Conservation (phyloP, 2,329 filamentous ascomycete species). For the Alternaria solani region DNA sequence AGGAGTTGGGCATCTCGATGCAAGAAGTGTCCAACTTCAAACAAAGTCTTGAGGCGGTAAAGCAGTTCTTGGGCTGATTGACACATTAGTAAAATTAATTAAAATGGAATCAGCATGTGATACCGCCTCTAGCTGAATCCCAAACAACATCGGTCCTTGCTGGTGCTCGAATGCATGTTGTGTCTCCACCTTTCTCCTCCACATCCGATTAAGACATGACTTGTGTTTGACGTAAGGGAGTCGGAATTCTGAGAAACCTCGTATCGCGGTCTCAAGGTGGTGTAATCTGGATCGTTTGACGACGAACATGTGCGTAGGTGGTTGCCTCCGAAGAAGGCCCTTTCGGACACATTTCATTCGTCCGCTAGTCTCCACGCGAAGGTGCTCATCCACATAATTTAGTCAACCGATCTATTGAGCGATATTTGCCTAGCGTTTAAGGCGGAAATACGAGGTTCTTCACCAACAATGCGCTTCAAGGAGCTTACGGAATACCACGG, state of each 20-base stretch:
- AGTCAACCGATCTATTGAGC: neutral
- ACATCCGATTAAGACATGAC: neutral
- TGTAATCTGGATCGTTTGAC: neutral
- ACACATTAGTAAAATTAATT: neutral
- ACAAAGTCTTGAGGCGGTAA: slow-evolving; percentile 5
- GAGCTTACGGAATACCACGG: neutral
- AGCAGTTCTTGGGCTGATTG: slow-evolving; percentile 2
- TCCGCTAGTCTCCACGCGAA: neutral
- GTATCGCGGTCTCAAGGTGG: neutral
- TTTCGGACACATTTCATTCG: slow-evolving; percentile 2
- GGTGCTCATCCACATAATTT: neutral
- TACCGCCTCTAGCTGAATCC: neutral
- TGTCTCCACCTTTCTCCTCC: neutral
- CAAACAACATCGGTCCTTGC: neutral
- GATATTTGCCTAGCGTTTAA: neutral
- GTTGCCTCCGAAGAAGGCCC: slow-evolving; percentile 9
- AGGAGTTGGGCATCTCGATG: slow-evolving; percentile 4
- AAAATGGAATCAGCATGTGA: neutral
- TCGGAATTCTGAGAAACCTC: neutral
- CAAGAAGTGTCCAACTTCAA: slow-evolving; percentile 10
- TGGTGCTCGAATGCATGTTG: neutral
- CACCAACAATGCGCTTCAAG: neutral
- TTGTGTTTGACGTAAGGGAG: neutral
- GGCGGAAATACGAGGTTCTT: neutral
- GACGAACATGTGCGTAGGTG: neutral